These are phyloP conservation scores for Durio zibethinus DNA, from an alignment of 345 rosid genomes.

Conservation along the genomic window DNA sequence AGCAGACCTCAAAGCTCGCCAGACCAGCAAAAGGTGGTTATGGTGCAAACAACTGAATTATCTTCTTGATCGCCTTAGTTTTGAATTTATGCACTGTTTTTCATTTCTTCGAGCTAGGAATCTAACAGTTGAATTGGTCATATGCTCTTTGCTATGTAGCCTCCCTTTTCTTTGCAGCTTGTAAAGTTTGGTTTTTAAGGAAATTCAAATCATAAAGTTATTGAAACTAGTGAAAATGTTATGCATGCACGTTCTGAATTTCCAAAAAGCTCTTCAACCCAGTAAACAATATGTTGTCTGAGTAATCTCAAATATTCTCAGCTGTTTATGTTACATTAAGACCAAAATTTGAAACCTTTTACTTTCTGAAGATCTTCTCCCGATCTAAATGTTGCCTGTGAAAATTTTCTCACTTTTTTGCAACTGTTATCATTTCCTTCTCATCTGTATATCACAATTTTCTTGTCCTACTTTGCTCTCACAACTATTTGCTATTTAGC, in stretches of 20 bases:
- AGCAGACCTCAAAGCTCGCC: slow-evolving; percentile 33
- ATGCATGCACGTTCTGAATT: background rate
- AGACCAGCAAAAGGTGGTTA: slow-evolving; percentile 9
- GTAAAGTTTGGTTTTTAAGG: background rate
- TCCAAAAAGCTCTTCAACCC: background rate
- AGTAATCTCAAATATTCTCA: background rate
- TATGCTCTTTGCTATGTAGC: background rate
- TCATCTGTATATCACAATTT: background rate
- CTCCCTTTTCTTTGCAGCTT: background rate
- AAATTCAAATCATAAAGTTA: background rate
- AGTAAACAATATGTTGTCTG: too few relatives aligned
- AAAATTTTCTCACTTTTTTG: background rate
- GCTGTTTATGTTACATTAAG: background rate
- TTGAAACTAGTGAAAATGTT: background rate
- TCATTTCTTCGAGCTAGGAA: background rate
- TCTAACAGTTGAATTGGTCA: background rate
- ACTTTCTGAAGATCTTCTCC: background rate
- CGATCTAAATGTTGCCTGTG: background rate
- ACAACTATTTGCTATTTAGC: background rate
- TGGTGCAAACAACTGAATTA: background rate
- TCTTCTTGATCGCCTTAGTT: background rate
- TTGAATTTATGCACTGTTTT: background rate
- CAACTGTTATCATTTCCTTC: background rate
- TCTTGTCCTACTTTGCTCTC: slow-evolving; percentile 7
- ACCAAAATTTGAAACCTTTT: background rate